Conservation (phyloP, 2,329 filamentous ascomycete species). For the Emergomyces pasteurianus region DNA sequence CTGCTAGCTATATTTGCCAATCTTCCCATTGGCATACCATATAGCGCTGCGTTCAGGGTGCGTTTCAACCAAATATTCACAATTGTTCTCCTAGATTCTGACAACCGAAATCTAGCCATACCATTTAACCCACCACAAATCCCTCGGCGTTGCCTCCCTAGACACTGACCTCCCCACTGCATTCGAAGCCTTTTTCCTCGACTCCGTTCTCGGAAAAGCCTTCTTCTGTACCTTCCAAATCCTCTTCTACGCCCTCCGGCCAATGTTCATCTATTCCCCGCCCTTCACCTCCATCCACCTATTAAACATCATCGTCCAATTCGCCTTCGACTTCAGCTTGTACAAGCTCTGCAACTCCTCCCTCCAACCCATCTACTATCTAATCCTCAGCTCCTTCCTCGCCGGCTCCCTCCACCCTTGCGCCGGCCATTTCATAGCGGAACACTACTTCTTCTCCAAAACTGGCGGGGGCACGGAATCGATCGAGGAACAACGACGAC, state of each 20-base stretch:
- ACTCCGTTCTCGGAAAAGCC: conserved; percentile 86
- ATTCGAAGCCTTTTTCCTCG: conserved; percentile 80
- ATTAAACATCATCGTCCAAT: conserved; percentile 66
- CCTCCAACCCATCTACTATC: conserved; percentile 59
- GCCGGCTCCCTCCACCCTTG: conserved; percentile 89
- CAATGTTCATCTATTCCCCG: conserved; percentile 85
- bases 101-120: conserved; percentile 52
- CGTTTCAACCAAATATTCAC: conserved; percentile 17
- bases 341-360: conserved; percentile 45
- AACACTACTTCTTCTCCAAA: conserved; percentile 66
- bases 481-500: conserved; percentile 41
- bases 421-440: conserved; percentile 95
- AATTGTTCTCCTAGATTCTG: neutral
- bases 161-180: conserved; percentile 93
- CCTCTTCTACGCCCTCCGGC: conserved; percentile 92
- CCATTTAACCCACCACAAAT: conserved; percentile 98
- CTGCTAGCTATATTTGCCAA: conserved; percentile 88
- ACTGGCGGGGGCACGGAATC: conserved; percentile 29
- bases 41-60: conserved; percentile 88
- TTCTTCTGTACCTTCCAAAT: conserved; percentile 99
- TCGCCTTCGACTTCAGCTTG: conserved; percentile 63
- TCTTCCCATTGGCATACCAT: conserved; percentile 87
- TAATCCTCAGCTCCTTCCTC: conserved; percentile 82
- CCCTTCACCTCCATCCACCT: conserved; percentile 77
- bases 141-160: conserved; percentile 86